Base-by-base conservation (phyloP, 768 basidiomycete species). In the Lactarius pseudohatsudake region DNA sequence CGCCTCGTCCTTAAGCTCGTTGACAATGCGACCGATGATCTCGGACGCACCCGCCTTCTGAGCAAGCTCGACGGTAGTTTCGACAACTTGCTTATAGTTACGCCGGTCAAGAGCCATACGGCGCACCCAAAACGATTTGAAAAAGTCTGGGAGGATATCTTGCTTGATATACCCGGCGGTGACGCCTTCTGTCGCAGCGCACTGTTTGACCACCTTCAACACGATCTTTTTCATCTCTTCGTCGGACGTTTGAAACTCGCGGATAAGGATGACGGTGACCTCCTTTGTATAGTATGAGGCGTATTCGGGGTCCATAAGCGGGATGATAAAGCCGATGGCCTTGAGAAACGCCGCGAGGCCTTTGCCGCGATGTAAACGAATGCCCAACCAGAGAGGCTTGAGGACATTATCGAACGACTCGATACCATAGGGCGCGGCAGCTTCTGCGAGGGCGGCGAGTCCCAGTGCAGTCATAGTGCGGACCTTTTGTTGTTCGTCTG, bases 181-280 rank as follows among this genome's bases (percentile, higher is more conserved):
- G 43, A 99, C 97, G 79, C 97, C 97, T 75, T 99, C 97, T 1
- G 97, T 99, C 10, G 94, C 93, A 38, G 97, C 94, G 74, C 97
- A 98, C 76, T 98, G 97, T 78, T 98, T 97, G 72, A 98, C 96
- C 64, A 99, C 97, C 77, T 98, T 98, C 59, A 99, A 79, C 6
- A 99, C 97, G 71, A 98, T 98, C 84, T 98, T 97, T 86, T 98
- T 96, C 97, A 99, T 99, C 82, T 99, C 97, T 77, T 99, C 97
- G 76, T 99, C 97, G 10, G 96, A 96, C 7, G 96, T 97, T 76
- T 96, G 95, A 82, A 98, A 98, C 79, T 98, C 96, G 74, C 97
- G 94, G 69, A 96, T 96, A 64, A 96, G 90, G 75, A 96, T 96
- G 70, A 95, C 90, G 13, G 92, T 96, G 63, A 96, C 94, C 81